Conservation (phyloP, 768 basidiomycete genomes). For the Psilocybe cubensis region DNA sequence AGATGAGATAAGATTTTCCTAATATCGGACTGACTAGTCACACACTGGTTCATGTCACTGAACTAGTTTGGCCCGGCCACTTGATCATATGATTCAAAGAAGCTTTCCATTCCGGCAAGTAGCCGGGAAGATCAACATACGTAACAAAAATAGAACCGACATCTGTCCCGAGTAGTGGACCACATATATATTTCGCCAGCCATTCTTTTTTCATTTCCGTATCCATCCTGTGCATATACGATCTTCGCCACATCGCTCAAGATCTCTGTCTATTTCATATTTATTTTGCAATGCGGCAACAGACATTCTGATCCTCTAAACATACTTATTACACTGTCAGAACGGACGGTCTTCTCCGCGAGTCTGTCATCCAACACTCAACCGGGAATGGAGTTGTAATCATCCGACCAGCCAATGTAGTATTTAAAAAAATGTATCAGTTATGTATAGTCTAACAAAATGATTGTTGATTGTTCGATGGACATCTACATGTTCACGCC, state of each 20-base stretch:
- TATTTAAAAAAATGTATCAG: neutral
- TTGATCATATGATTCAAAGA: neutral
- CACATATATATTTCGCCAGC: neutral
- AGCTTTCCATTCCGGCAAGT: slow-evolving; percentile 12
- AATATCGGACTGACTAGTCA: slow-evolving; percentile 14
- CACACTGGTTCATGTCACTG: slow-evolving; percentile 17
- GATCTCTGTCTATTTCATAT: no score
- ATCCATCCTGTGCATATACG: neutral
- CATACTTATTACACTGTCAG: no score
- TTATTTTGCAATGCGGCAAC: no score
- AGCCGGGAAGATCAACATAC: slow-evolving; percentile 6
- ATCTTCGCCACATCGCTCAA: no score
- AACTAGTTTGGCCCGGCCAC: slow-evolving; percentile 15
- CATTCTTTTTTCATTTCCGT: neutral
- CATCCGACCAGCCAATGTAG: neutral
- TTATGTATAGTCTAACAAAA: neutral
- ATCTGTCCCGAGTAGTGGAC: neutral
- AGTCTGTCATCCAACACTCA: neutral
- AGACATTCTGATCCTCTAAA: no score
- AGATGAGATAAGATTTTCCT: slow-evolving; percentile 23
- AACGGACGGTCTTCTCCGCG: neutral
- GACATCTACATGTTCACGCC: neutral
- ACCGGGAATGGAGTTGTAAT: neutral
- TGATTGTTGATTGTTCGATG: neutral
- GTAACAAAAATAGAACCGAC: slow-evolving; percentile 5